Conservation (phyloP, 176 grass and related monocot genomes). For the Bromus sterilis region DNA sequence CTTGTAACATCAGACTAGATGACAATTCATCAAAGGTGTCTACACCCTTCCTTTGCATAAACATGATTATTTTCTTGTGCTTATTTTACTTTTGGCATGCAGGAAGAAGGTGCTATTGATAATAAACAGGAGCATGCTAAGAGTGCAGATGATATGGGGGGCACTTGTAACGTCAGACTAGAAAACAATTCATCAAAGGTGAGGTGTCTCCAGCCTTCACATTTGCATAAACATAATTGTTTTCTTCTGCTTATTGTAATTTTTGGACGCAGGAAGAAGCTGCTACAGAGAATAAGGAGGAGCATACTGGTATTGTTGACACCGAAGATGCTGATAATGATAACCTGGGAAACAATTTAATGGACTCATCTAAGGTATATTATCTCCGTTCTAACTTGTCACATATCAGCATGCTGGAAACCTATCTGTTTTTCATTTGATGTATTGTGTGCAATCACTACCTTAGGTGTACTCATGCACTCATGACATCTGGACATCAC, state of each 20-base stretch:
- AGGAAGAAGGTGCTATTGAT: slow-evolving; percentile 14
- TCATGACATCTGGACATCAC: background rate
- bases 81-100: background rate
- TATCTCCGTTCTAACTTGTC: background rate
- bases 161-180: background rate
- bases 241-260: background rate
- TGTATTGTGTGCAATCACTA: background rate
- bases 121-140: background rate
- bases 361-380: background rate
- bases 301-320: background rate
- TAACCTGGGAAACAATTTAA: background rate
- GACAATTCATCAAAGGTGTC: background rate
- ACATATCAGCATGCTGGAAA: background rate
- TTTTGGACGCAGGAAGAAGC: slow-evolving; percentile 22
- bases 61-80: background rate
- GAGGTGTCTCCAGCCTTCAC: background rate
- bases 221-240: background rate
- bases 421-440: background rate
- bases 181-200: background rate
- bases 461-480: background rate
- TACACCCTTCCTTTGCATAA: background rate
- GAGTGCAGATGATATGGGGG: background rate
- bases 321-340: background rate
- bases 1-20: background rate
- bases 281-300: slow-evolving; percentile 2